Conservation (phyloP, 192 early-diverging fungal species). For the Backusella psychrophila region DNA sequence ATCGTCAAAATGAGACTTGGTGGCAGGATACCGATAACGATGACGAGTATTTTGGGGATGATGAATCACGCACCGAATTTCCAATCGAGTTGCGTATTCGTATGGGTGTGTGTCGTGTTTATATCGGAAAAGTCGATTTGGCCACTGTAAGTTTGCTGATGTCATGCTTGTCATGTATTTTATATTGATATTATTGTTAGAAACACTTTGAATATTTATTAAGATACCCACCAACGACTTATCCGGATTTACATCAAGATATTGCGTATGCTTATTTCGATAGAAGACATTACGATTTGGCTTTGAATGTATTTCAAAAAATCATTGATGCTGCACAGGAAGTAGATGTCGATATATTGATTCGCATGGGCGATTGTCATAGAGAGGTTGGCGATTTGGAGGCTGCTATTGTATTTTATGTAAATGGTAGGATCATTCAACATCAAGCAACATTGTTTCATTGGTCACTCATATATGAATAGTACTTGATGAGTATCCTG, state of each 20-base stretch:
- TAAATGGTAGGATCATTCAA: conserved; percentile 37
- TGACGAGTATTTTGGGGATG: conserved; percentile 23
- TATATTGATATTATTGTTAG: conserved; percentile 29
- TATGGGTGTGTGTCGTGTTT: conserved; percentile 78
- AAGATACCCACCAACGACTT: conserved; percentile 46
- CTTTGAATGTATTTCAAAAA: conserved; percentile 56
- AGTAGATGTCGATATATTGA: conserved; percentile 42
- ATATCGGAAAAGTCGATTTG: conserved; percentile 62
- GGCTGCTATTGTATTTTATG: conserved; percentile 57
- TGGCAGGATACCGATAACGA: conserved; percentile 72
- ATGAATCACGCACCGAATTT: conserved; percentile 36
- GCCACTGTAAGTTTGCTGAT: conserved; percentile 51
- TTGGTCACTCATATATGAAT: neutral
- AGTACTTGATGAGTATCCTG: conserved; percentile 59
- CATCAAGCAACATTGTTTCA: neutral
- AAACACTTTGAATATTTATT: conserved; percentile 65
- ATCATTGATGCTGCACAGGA: conserved; percentile 43
- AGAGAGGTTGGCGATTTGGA: conserved; percentile 61
- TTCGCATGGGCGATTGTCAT: conserved; percentile 59
- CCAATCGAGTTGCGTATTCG: conserved; percentile 87
- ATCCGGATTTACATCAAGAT: conserved; percentile 71
- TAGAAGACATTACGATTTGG: conserved; percentile 58
- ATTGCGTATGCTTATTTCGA: conserved; percentile 73
- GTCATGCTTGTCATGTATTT: too few species aligned
- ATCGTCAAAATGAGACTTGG: conserved; percentile 58